Percentiles rank a stretch among this genome's conserved stretches.
These are phyloP conservation scores for Pterocarpus santalinus DNA, from an alignment of 306 rosid genomes.

Conservation along the genomic window DNA sequence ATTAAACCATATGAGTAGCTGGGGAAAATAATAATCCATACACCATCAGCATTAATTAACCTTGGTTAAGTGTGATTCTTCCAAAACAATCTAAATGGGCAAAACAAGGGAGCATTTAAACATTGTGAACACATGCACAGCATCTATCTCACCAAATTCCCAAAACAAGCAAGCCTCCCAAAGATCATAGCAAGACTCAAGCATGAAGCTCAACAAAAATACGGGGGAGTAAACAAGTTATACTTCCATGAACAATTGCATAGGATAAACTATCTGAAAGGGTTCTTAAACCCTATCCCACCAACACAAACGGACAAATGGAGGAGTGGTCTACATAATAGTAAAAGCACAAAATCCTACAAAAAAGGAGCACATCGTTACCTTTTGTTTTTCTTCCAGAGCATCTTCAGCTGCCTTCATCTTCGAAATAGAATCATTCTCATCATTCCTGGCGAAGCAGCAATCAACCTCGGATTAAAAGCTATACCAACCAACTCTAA, in stretches of 20 bases:
- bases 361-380: conserved; percentile 42
- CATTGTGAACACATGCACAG: neutral
- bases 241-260: conserved; percentile 1
- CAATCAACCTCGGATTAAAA: conserved; percentile 51
- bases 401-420: conserved; percentile 95
- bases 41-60: neutral
- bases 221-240: conserved; percentile 4
- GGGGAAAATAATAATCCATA: conserved; percentile 13
- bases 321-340: neutral
- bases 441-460: conserved; percentile 77
- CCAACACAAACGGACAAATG: neutral
- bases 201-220: conserved; percentile 8
- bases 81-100: conserved; percentile 21
- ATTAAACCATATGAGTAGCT: conserved; percentile 10
- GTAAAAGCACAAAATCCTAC: conserved; percentile 12
- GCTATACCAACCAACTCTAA: conserved; percentile 43
- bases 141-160: neutral
- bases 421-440: conserved; percentile 72
- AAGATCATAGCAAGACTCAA: conserved; percentile 14
- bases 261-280: conserved; percentile 14
- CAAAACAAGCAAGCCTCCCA: conserved; percentile 32
- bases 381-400: conserved; percentile 84
- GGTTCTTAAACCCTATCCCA: neutral
- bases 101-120: conserved; percentile 3
- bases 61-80: conserved; percentile 21